Percentiles rank a stretch among this genome's conserved stretches.
phyloP scores from a whole-genome alignment of 2,329 filamentous ascomycete species.

The Penicillium aurantiogriseum region DNA sequence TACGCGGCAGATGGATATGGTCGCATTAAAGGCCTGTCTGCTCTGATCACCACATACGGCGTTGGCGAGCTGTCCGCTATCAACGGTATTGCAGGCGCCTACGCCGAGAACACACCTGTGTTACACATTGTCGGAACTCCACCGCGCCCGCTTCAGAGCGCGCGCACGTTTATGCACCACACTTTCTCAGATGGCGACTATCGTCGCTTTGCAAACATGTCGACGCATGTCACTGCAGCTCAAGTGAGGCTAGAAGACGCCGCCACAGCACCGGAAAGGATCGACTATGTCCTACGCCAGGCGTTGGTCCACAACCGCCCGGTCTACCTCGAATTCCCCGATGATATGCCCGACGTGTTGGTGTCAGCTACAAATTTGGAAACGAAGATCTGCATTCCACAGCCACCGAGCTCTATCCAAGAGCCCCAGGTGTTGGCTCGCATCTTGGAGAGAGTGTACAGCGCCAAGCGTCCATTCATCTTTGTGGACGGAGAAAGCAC shows the following conservation, averaged over 20 bases:
- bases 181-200: slow-evolving; percentile 64
- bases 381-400: slow-evolving; percentile 17
- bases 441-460: slow-evolving; percentile 46
- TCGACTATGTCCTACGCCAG: slow-evolving; percentile 53
- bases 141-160: slow-evolving; percentile 44
- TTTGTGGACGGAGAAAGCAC: slow-evolving; percentile 54
- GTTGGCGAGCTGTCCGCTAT: slow-evolving; percentile 68
- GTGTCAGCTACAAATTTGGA: slow-evolving; percentile 24
- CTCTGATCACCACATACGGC: slow-evolving; percentile 45
- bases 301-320: slow-evolving; percentile 55
- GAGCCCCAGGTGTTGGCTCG: slow-evolving; percentile 27
- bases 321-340: slow-evolving; percentile 56
- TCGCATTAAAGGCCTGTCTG: slow-evolving; percentile 31
- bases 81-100: slow-evolving; percentile 72
- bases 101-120: slow-evolving; percentile 68
- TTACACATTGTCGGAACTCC: slow-evolving; percentile 60
- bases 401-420: slow-evolving; percentile 8
- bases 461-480: slow-evolving; percentile 50
- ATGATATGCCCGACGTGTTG: slow-evolving; percentile 49
- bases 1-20: slow-evolving; percentile 37
- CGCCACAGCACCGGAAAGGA: slow-evolving; percentile 47
- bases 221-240: slow-evolving; percentile 50
- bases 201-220: slow-evolving; percentile 52
- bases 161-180: slow-evolving; percentile 57
- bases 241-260: slow-evolving; percentile 51